A percentile compares a stretch with the other conserved stretches of the same genome.
These are phyloP conservation scores for Calonectria leucothoes DNA, from an alignment of 2,329 filamentous ascomycete genomes.

Conservation along the genomic window DNA sequence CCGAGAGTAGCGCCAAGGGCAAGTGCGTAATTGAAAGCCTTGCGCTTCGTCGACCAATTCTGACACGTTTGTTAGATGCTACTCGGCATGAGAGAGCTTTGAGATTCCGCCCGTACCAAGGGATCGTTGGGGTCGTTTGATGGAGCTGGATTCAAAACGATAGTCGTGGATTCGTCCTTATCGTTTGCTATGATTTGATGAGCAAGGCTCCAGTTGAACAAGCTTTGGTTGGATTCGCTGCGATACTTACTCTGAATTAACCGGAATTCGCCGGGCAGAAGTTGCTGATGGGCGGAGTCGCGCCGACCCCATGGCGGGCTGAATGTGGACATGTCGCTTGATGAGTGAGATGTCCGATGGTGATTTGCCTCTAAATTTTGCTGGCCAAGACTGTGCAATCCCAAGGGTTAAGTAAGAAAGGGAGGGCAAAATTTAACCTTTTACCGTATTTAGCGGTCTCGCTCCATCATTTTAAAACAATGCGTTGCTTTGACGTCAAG, in stretches of 20 bases:
- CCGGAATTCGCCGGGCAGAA: neutral
- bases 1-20: neutral
- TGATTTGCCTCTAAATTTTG: neutral
- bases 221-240: neutral
- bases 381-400: neutral
- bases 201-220: no score
- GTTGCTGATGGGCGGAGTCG: neutral
- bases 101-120: neutral
- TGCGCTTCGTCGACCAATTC: neutral
- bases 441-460: neutral
- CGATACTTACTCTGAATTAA: neutral
- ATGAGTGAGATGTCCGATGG: no score
- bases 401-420: neutral
- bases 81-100: neutral
- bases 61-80: neutral
- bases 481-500: neutral
- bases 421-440: neutral
- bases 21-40: neutral
- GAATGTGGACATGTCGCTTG: neutral
- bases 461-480: neutral
- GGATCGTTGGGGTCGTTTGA: slow-evolving; percentile 8
- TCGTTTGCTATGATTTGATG: neutral
- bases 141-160: neutral
- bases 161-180: neutral
- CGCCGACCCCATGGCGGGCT: neutral